A percentile compares a stretch with the other conserved stretches of the same genome.
Conservation (phyloP, 2,329 filamentous ascomycete genomes). For the Boeremia lycopersici region DNA sequence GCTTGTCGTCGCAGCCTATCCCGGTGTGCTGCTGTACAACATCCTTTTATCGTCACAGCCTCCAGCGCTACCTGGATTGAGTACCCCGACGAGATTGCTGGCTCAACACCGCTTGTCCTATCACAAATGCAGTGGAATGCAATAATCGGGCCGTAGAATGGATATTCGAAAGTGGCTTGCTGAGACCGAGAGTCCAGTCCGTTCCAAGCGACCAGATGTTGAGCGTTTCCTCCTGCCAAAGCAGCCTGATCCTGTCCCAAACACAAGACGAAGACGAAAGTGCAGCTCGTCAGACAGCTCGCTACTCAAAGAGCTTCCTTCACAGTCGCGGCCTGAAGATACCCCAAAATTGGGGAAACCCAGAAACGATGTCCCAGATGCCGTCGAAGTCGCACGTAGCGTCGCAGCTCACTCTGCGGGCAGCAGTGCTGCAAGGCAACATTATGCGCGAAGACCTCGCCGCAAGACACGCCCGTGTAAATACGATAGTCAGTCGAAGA, state of each 20-base stretch:
- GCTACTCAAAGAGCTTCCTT: conserved; percentile 30
- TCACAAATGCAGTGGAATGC: conserved; percentile 7
- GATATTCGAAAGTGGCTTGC: conserved; percentile 55
- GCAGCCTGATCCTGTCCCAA: conserved; percentile 19
- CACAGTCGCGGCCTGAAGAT: conserved; percentile 19
- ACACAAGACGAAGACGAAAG: conserved; percentile 38
- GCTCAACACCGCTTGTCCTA: conserved; percentile 16
- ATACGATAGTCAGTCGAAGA: conserved; percentile 49
- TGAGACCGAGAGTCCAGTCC: conserved; percentile 46
- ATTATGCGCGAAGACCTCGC: conserved; percentile 52
- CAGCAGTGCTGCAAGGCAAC: conserved; percentile 28
- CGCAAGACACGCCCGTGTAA: conserved; percentile 55
- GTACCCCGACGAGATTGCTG: conserved; percentile 25
- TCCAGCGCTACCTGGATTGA: neutral
- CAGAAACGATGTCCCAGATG: conserved; percentile 9
- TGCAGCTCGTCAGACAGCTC: conserved; percentile 50
- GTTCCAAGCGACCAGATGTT: conserved; percentile 25
- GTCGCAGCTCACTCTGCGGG: conserved; percentile 21
- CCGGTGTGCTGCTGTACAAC: conserved; percentile 35
- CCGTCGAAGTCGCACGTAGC: conserved; percentile 19
- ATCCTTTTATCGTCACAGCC: neutral
- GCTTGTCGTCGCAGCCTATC: conserved; percentile 23
- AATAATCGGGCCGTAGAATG: conserved; percentile 37
- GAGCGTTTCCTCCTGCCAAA: conserved; percentile 31
- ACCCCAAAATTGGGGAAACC: conserved; percentile 4